Conservation (phyloP, 306 rosid genomes). For the Ormosia emarginata region DNA sequence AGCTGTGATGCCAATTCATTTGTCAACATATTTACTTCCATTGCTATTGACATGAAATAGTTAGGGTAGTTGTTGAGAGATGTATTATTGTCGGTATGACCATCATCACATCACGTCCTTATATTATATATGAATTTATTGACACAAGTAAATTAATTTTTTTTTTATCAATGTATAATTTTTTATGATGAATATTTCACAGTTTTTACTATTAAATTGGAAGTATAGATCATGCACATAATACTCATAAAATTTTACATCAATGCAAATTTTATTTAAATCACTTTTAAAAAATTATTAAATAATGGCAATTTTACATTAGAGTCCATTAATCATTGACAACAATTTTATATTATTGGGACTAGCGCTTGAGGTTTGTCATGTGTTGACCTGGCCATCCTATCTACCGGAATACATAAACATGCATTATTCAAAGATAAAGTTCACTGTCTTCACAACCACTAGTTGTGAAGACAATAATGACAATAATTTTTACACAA, state of each 20-base stretch:
- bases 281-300: not conserved
- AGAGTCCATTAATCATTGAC: not conserved
- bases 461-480: not conserved
- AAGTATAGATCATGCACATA: not conserved
- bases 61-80: not conserved
- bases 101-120: not conserved
- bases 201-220: no score
- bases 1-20: constrained; percentile 4
- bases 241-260: not conserved
- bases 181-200: no score
- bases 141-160: not conserved
- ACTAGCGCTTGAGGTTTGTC: not conserved
- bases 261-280: not conserved
- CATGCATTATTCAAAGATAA: not conserved
- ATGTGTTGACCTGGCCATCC: not conserved
- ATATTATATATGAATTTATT: not conserved
- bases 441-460: not conserved
- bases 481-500: not conserved
- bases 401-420: not conserved
- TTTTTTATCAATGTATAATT: no score
- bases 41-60: not conserved
- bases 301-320: no score
- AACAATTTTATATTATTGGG: not conserved
- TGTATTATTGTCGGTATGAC: not conserved
- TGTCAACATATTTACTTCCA: not conserved